phyloP scores from a whole-genome alignment of 176 grass and related monocot species.

The Zoysia japonica region DNA sequence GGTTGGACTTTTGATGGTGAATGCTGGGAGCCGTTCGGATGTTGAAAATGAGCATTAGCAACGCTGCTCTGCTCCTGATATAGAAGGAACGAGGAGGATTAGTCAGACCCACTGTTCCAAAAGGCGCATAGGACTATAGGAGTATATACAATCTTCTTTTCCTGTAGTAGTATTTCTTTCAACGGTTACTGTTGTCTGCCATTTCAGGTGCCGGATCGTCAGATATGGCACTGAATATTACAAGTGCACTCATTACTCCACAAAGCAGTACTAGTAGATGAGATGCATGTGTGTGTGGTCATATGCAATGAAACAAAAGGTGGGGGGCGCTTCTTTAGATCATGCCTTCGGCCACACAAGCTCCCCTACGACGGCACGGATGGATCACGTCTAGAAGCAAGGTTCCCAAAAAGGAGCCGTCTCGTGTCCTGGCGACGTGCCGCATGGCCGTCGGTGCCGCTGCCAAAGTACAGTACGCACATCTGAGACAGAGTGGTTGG shows the following conservation, averaged over 20 bases:
- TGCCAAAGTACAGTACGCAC: constrained; percentile 34
- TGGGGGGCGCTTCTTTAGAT: background rate
- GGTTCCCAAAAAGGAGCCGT: constrained; percentile 6
- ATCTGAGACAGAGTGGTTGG: no score
- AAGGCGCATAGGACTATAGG: background rate
- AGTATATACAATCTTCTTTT: background rate
- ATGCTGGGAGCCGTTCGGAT: constrained; percentile 1
- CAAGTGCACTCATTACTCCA: no score
- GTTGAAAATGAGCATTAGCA: constrained; percentile 31
- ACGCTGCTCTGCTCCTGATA: background rate
- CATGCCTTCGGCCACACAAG: constrained; percentile 43
- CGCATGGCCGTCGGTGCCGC: constrained; percentile 37
- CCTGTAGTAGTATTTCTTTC: background rate
- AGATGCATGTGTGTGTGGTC: constrained; percentile 7
- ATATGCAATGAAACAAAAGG: constrained; percentile 13
- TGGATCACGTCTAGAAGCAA: constrained; percentile 34
- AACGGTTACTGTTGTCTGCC: constrained; percentile 33
- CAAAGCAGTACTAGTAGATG: background rate
- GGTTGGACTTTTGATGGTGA: constrained; percentile 6
- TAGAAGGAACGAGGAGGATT: constrained; percentile 8
- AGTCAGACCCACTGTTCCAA: constrained; percentile 23
- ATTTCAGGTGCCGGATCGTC: constrained; percentile 44
- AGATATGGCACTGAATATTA: constrained; percentile 24
- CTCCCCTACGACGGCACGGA: background rate
- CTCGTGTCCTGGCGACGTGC: constrained; percentile 25